Base-by-base conservation (phyloP, 352 stramenopile species). In the Thalassiosira livingstoniorum region DNA sequence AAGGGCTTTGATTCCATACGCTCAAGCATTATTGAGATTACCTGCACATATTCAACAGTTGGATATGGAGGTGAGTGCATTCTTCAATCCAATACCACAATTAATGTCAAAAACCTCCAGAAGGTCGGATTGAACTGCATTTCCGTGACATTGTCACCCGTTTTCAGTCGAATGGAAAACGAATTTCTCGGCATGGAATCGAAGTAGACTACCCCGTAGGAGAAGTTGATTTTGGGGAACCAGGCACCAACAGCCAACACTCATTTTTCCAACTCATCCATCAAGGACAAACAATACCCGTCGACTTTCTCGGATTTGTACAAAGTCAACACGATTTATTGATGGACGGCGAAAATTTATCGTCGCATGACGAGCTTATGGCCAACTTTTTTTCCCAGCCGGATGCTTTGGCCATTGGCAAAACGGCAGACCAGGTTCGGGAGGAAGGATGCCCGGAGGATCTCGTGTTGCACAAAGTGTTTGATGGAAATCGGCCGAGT, bases 311-410 rank as follows among this genome's bases (percentile, higher is more conserved):
- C 72, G 98, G 97, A 43, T 99, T 99, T 86, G 96, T 96, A 78
- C 92, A 99, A 87, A 98, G 92, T 75, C 97, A 99, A 91, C 94
- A 95, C 58, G 90, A 95, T 76, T 85, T 95, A 34, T 87, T 92
- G 32, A 86, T 95, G 54, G 90, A 96, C 58, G 92, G 88, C 25
- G 94, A 99, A 87, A 90, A 95, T 4, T 92, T 99, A 51, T 97
- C 94, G 60, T 98, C 98, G 82, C 97, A 99, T 92, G 97, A 99
- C 87, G 97, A 99, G 93, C 95, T 99, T 74, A 99, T 99, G 97
- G 96, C 95, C 68, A 99, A 99, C 93, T 99, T 99, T 89, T 99
- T 99, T 84, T 97, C 98, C 42, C 97, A 99, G 88, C 97, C 98
- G 0, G 98, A 99, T 87, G 98, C 98, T 7, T 88, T 99, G 4